Evolutionary conservation across 306 rosid species (phyloP).

Genomic region (Sicyos baderoa): DNA sequence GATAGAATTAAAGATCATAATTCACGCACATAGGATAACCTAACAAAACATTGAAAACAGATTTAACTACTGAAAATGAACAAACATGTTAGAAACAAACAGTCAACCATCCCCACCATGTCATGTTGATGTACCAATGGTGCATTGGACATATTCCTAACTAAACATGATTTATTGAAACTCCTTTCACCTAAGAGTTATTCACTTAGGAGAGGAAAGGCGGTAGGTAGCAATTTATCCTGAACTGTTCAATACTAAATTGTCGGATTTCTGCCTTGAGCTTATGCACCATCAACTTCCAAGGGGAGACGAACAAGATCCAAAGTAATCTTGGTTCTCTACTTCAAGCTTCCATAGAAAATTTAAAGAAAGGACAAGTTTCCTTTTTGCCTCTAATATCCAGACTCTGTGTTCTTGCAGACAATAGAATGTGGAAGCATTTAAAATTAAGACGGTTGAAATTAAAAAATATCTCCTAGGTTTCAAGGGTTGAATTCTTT

Average conservation of each 20-base stretch:
- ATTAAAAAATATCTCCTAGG: not conserved
- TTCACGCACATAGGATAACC: not conserved
- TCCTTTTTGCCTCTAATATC: not conserved
- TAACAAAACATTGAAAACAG: not conserved
- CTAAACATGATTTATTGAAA: not conserved
- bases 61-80: not conserved
- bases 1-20: not conserved
- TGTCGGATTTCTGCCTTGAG: not conserved
- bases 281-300: not conserved
- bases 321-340: slow-evolving; percentile 4
- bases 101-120: not conserved
- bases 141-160: not conserved
- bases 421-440: not conserved
- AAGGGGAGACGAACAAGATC: not conserved
- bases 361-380: not conserved
- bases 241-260: no score
- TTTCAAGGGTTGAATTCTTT: not conserved
- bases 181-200: not conserved
- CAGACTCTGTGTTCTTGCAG: not conserved
- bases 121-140: not conserved
- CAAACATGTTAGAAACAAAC: slow-evolving; percentile 6
- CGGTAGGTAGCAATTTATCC: not conserved
- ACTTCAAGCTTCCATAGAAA: not conserved
- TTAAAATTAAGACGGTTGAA: not conserved
- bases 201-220: not conserved